These are phyloP conservation scores for Leersia perrieri DNA, from an alignment of 176 grass and related monocot genomes.

Conservation along the genomic window DNA sequence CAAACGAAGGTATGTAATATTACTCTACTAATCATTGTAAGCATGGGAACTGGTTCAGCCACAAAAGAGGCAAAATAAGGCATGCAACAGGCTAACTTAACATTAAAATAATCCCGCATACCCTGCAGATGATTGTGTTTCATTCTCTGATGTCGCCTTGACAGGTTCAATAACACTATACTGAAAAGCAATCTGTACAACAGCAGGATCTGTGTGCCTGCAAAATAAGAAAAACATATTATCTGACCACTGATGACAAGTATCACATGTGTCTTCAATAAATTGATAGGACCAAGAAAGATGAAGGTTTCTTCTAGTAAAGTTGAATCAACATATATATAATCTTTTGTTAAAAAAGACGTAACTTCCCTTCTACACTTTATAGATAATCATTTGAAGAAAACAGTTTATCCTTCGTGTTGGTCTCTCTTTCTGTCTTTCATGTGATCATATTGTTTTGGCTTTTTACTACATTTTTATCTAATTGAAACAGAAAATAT, in stretches of 20 bases:
- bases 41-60: slow-evolving; percentile 4
- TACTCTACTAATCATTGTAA: background rate
- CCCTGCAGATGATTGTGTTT: slow-evolving; percentile 51
- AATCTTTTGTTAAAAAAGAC: background rate
- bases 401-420: background rate
- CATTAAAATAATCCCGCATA: background rate
- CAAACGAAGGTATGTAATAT: slow-evolving; percentile 17
- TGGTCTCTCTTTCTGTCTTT: background rate
- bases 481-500: background rate
- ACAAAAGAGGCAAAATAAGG: background rate
- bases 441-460: background rate
- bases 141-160: slow-evolving; percentile 37
- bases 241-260: background rate
- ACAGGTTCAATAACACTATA: slow-evolving; percentile 79
- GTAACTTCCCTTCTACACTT: background rate
- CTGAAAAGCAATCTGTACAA: slow-evolving; percentile 90
- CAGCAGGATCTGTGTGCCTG: slow-evolving; percentile 82
- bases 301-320: background rate
- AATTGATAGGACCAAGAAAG: slow-evolving; percentile 29
- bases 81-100: background rate
- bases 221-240: slow-evolving; percentile 29
- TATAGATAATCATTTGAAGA: background rate
- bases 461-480: background rate
- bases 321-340: background rate
- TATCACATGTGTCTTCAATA: background rate